Base-by-base conservation (phyloP, 495 filamentous ascomycete species). In the Xylaria nigripes region DNA sequence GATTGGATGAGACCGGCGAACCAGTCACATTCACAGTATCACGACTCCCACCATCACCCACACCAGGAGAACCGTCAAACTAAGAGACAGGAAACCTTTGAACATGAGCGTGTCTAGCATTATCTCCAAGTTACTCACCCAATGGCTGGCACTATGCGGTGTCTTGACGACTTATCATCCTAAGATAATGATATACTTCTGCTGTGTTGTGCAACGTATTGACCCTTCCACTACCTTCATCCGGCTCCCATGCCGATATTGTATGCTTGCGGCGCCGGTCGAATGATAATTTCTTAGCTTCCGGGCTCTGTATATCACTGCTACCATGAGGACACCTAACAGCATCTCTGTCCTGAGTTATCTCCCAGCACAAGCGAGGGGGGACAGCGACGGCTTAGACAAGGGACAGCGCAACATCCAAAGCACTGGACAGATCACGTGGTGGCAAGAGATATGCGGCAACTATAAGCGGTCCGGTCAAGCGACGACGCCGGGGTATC, bases 161-260 rank as follows among this genome's bases (percentile, higher is more conserved):
- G 47, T 54, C 34, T 16, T 29, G 44, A 54, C 27, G 12, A 18
- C 13, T 47, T 4, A 27, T 46, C n/a, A 40, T 5, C 36, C 29
- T 47, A 30, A 47, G 44, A 54, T 42, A 44, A 27, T 47, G 41
- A 23, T 12, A 13, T 36, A 25, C 48, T 5, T 45, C 21, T 46
- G 53, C 46, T 55, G 46, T 45, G 44, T 47, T 49, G 38, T 56
- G 44, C 46, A 50, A 50, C 42, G 27, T 50, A 50, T n/a, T 38
- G 22, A 34, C 36, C 30, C 53, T 32, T 44, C 38, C 30, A 22
- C 18, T 8, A 22, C 53, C 15, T 18, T 56, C 53, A 56, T 46
- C 46, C 47, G 46, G 53, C 32, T 42, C 51, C 48, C 44, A 3
- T 43, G 18, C 46, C 12, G 40, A 40, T 40, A 40, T 21, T 22